Evolutionary conservation across 164 flowering plant species (phyloP).

Genomic region (Tetracentron sinense): DNA sequence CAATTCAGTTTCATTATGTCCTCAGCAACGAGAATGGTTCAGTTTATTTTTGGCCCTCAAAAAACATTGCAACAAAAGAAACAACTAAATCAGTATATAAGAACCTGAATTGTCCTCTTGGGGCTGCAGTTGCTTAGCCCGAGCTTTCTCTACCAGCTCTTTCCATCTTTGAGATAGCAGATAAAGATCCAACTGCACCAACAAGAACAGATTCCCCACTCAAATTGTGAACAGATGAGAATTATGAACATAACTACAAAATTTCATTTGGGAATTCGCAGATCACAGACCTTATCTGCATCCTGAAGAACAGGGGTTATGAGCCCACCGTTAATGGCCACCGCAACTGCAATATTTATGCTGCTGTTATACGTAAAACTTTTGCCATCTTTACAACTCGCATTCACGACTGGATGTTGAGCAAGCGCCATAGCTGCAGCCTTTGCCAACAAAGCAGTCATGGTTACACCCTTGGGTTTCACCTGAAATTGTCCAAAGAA

Average conservation of each 20-base stretch:
- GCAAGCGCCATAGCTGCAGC: slow-evolving; percentile 86
- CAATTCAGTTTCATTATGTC: slow-evolving; percentile 7
- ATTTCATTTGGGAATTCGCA: not conserved
- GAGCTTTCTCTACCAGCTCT: slow-evolving; percentile 78
- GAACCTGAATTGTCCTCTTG: slow-evolving; percentile 87
- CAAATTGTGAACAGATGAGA: no score
- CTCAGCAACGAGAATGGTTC: not conserved
- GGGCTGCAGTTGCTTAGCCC: slow-evolving; percentile 86
- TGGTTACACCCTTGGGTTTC: slow-evolving; percentile 88
- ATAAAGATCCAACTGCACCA: slow-evolving; percentile 89
- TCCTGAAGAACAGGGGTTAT: slow-evolving; percentile 94
- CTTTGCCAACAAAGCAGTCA: slow-evolving; percentile 87
- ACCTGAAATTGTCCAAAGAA: no score
- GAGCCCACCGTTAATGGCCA: slow-evolving; percentile 87
- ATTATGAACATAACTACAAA: no score
- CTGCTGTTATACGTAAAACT: slow-evolving; percentile 70
- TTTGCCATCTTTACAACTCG: slow-evolving; percentile 86
- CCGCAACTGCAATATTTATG: slow-evolving; percentile 87
- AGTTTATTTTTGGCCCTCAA: not conserved
- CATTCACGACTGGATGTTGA: slow-evolving; percentile 89
- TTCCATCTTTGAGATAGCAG: slow-evolving; percentile 83
- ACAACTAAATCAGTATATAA: not conserved
- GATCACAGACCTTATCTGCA: slow-evolving; percentile 71
- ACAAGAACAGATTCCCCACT: no score
- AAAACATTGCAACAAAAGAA: not conserved